phyloP scores from a whole-genome alignment of 257 asterid species.

The Eustoma russellianum region DNA sequence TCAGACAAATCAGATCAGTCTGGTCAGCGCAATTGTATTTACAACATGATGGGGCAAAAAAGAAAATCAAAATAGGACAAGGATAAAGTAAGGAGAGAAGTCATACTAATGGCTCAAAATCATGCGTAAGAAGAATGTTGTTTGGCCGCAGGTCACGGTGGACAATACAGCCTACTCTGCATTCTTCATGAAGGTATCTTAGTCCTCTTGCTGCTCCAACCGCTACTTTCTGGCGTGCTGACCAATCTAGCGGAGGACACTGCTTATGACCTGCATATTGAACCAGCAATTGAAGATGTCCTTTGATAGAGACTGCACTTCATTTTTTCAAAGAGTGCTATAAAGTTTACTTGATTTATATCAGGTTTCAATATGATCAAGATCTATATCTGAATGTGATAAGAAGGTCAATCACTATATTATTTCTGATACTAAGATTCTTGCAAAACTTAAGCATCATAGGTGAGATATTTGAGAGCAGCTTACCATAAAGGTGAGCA shows the following conservation, averaged over 20 bases:
- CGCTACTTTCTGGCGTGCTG: constrained; percentile 62
- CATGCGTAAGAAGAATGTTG: constrained; percentile 93
- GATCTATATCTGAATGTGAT: no score
- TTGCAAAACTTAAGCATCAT: not conserved
- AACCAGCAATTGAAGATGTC: not conserved
- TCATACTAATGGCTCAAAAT: constrained; percentile 78
- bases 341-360: no score
- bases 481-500: constrained; percentile 69
- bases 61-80: not conserved
- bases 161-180: constrained; percentile 88
- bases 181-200: constrained; percentile 92
- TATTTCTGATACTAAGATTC: no score
- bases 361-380: no score
- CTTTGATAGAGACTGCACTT: not conserved
- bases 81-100: not conserved
- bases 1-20: no score
- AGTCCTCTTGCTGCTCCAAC: constrained; percentile 89
- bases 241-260: constrained; percentile 48
- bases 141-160: constrained; percentile 91
- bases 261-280: constrained; percentile 30
- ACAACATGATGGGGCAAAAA: no score
- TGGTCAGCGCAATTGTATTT: no score
- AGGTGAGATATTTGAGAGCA: no score
- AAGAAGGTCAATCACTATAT: no score
- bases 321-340: no score